Base-by-base conservation (phyloP, 2,329 filamentous ascomycete species). In the Dryadomyces sulphureus region DNA sequence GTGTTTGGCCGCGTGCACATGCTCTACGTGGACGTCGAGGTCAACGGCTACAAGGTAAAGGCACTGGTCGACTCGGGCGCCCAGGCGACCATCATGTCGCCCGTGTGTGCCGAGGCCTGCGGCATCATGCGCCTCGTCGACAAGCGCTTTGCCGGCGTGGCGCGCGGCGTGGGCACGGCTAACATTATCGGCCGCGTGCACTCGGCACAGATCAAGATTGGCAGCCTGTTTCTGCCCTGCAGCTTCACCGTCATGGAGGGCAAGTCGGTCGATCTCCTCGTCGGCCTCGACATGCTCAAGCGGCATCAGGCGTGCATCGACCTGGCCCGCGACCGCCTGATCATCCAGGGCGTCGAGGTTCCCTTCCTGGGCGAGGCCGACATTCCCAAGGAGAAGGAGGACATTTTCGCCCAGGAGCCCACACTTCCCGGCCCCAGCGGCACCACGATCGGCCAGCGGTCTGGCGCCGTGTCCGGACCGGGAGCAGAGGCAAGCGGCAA, bases 231-330 rank as follows among this genome's bases (percentile, higher is more conserved):
- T 59, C 70, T 98, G 54, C 82, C 90, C 3, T 96, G 89, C 66
- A 92, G 88, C 49, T 98, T 98, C 62, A 98, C 92, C 3, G 92
- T 98, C 58, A 98, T 98, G 92, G 92, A 98, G 66, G 92, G 92
- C 53, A 98, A 96, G 64, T 80, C 87, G 45, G 92, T 98, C 21
- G 92, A 96, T 60, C 71, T 98, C 17, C 74, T 98, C 2, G 76
- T 98, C 12, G 92, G 92, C 4, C 68, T 98, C 38, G 92, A 98
- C 62, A 98, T 98, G 86, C 72, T 98, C 50, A 95, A 94, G 66
- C 79, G 92, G 35, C 89, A 96, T 63, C 90, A 94, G 63, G 92
- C 90, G 32, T 84, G 75, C 55, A 90, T 98, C 57, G 92, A 98
- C 60, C 73, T 98, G 12, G 75, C 79, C 52, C 82, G 81, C 57